phyloP scores from a whole-genome alignment of 176 grass and related monocot genomes.

The Oryza meyeriana region DNA sequence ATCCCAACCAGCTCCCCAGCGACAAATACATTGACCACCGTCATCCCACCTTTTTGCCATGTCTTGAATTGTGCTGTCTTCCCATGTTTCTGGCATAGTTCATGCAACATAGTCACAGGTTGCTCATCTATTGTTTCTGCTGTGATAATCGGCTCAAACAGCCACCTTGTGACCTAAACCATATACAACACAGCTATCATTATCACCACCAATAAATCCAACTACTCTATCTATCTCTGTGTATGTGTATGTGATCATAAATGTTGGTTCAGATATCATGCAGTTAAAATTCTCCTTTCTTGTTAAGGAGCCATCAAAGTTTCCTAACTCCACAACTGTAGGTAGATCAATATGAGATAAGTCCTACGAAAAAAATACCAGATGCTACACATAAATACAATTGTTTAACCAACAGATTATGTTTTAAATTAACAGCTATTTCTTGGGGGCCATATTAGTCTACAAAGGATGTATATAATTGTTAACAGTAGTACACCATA shows the following conservation, averaged over 20 bases:
- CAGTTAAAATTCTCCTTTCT: neutral
- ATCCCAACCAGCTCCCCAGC: slow-evolving; percentile 52
- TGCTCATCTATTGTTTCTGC: slow-evolving; percentile 73
- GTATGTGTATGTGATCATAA: neutral
- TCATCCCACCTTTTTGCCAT: slow-evolving; percentile 50
- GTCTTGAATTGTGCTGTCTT: slow-evolving; percentile 55
- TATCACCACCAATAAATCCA: neutral
- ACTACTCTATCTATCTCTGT: neutral
- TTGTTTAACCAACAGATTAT: neutral
- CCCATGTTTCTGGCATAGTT: slow-evolving; percentile 69
- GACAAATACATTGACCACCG: slow-evolving; percentile 57
- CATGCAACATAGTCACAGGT: slow-evolving; percentile 61
- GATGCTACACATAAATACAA: neutral
- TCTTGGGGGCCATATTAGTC: neutral
- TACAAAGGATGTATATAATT: neutral
- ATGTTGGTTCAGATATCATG: neutral
- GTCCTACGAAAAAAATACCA: neutral
- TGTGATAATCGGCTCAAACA: slow-evolving; percentile 78
- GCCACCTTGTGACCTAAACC: slow-evolving; percentile 51
- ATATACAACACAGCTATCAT: slow-evolving; percentile 13
- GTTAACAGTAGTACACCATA: neutral
- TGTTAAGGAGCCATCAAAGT: neutral
- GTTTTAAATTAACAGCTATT: neutral
- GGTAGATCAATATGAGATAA: neutral
- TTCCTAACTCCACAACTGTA: neutral